phyloP scores from a whole-genome alignment of 2,329 filamentous ascomycete genomes.

The Neonectria coccinea region DNA sequence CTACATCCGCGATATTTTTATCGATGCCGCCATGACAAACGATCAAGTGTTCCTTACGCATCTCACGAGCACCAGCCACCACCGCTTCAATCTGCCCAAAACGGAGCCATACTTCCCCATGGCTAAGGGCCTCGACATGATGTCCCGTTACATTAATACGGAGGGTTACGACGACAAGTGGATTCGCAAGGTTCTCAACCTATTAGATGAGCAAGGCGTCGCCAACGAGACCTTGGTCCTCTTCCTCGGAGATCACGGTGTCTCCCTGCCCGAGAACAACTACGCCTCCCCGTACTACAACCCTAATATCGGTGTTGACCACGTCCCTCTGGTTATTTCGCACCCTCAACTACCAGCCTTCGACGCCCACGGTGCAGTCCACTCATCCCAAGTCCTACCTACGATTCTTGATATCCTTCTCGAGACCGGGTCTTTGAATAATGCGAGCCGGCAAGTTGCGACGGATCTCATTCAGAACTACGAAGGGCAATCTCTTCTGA shows the following conservation, averaged over 20 bases:
- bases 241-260: constrained; percentile 50
- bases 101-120: constrained; percentile 46
- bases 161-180: constrained; percentile 49
- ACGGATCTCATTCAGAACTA: constrained; percentile 46
- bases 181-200: constrained; percentile 46
- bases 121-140: constrained; percentile 44
- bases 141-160: constrained; percentile 49
- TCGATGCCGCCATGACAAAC: constrained; percentile 45
- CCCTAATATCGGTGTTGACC: constrained; percentile 47
- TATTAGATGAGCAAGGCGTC: constrained; percentile 48
- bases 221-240: constrained; percentile 51
- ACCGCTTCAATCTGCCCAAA: constrained; percentile 48
- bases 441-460: constrained; percentile 36
- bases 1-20: constrained; percentile 50
- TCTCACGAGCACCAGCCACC: constrained; percentile 52
- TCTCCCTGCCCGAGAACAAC: constrained; percentile 49
- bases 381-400: constrained; percentile 48
- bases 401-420: constrained; percentile 50
- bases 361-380: constrained; percentile 46
- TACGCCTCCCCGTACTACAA: constrained; percentile 49
- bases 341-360: constrained; percentile 48
- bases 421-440: constrained; percentile 46
- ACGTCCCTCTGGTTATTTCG: constrained; percentile 49
- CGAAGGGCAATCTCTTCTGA: constrained; percentile 50
- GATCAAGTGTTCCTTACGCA: constrained; percentile 51